Percentiles rank a stretch among this genome's conserved stretches.
phyloP scores from a whole-genome alignment of 306 rosid genomes.

The Psophocarpus tetragonolobus region DNA sequence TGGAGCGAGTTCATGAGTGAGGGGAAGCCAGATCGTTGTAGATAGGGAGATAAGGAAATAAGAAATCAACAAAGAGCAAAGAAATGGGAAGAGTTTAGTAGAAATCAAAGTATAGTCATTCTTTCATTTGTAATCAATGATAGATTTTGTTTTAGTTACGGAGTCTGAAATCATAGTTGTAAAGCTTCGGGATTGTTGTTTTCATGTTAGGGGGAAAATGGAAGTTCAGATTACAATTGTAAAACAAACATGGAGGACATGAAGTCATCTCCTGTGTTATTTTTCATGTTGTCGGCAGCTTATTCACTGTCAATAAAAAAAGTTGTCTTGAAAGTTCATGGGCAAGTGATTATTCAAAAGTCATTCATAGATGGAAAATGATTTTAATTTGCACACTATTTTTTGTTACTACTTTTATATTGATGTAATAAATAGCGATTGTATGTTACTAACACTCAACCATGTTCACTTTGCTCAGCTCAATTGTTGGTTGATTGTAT shows the following conservation, averaged over 20 bases:
- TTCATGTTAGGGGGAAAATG: not conserved
- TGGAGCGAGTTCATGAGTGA: constrained; percentile 27
- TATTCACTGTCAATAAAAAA: not conserved
- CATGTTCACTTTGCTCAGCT: not conserved
- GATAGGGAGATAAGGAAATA: constrained; percentile 48
- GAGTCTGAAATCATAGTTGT: constrained; percentile 29
- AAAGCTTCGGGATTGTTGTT: constrained; percentile 39
- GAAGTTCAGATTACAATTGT: constrained; percentile 32
- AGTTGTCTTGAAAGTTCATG: not conserved
- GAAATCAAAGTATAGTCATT: constrained; percentile 64
- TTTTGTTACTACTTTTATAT: not conserved
- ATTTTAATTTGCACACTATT: not conserved
- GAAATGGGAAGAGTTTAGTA: constrained; percentile 39
- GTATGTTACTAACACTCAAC: not conserved
- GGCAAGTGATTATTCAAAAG: not conserved
- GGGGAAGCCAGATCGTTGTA: constrained; percentile 48
- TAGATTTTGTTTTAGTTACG: constrained; percentile 42
- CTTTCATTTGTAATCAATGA: constrained; percentile 64
- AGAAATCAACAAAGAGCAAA: constrained; percentile 34
- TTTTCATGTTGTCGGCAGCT: not conserved
- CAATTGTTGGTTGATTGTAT: not conserved
- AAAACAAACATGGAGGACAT: not conserved
- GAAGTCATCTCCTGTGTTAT: not conserved
- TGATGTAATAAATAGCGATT: not conserved
- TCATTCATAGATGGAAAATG: not conserved